These are phyloP conservation scores for Auriscalpium vulgare DNA, from an alignment of 768 basidiomycete genomes.

Conservation along the genomic window DNA sequence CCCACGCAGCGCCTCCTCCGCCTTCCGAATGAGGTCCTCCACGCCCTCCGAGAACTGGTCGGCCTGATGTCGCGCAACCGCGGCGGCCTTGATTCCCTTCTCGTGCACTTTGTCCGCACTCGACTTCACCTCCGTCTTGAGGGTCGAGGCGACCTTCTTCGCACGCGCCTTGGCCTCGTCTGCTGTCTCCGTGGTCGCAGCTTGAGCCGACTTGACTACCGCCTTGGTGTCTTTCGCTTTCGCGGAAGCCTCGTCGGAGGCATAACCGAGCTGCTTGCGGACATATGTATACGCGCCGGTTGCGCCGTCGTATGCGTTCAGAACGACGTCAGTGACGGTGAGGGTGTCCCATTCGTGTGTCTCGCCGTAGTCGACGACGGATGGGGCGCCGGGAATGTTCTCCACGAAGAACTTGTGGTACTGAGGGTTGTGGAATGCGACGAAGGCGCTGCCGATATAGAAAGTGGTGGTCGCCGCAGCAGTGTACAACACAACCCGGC, in stretches of 20 bases:
- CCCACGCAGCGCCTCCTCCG: constrained; percentile 57
- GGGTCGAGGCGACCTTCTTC: constrained; percentile 33
- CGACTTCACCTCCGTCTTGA: constrained; percentile 43
- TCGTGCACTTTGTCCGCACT: constrained; percentile 24
- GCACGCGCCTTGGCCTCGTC: constrained; percentile 39
- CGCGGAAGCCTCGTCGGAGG: constrained; percentile 4
- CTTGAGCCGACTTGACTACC: background rate
- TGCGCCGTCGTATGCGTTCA: constrained; percentile 42
- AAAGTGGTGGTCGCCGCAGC: constrained; percentile 63
- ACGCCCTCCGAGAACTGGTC: constrained; percentile 55
- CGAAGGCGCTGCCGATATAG: constrained; percentile 75
- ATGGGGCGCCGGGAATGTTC: constrained; percentile 68
- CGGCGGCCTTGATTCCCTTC: constrained; percentile 28
- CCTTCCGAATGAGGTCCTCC: constrained; percentile 58
- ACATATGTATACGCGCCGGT: constrained; percentile 43
- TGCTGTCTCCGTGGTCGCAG: constrained; percentile 25
- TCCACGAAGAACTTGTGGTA: constrained; percentile 86
- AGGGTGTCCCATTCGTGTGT: constrained; percentile 70
- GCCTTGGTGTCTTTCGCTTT: constrained; percentile 2
- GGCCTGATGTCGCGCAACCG: constrained; percentile 36
- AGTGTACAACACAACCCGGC: constrained; percentile 60
- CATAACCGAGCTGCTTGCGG: constrained; percentile 40
- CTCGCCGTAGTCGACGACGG: constrained; percentile 78
- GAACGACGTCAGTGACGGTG: constrained; percentile 51
- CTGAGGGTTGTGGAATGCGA: constrained; percentile 64